Percentiles rank a stretch among this genome's conserved stretches.
These are phyloP conservation scores for Mycena leptocephala DNA, from an alignment of 768 basidiomycete species.

Conservation along the genomic window DNA sequence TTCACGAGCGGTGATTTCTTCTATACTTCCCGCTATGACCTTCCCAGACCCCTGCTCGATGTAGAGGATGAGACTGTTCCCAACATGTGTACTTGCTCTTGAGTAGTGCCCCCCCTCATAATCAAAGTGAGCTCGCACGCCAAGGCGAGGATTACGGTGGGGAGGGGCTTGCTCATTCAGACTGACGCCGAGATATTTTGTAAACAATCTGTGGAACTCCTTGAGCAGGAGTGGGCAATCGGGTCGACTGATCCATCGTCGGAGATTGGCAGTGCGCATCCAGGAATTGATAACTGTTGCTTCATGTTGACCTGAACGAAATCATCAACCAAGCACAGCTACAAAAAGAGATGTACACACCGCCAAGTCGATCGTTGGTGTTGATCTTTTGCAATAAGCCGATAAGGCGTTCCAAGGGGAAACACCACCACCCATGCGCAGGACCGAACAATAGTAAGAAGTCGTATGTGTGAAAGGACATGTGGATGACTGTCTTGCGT, in stretches of 20 bases:
- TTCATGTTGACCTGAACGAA: background rate
- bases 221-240: too few species aligned
- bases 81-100: background rate
- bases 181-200: too few species aligned
- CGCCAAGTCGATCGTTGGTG: too few species aligned
- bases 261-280: background rate
- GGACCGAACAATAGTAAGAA: conserved; percentile 50
- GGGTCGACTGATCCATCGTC: too few species aligned
- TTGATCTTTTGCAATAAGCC: conserved; percentile 41
- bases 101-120: background rate
- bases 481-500: conserved; percentile 47
- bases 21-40: too few species aligned
- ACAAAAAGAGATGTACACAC: too few species aligned
- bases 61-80: background rate
- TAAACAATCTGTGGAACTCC: too few species aligned
- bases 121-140: background rate
- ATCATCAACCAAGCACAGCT: too few species aligned
- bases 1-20: too few species aligned
- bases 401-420: conserved; percentile 48
- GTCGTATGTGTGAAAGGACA: conserved; percentile 46
- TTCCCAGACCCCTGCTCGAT: too few species aligned
- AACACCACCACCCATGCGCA: conserved; percentile 52
- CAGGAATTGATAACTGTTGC: background rate
- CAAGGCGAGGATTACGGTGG: too few species aligned
- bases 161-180: too few species aligned